Conservation (phyloP, 2,329 filamentous ascomycete species). For the Lachnellula suecica region DNA sequence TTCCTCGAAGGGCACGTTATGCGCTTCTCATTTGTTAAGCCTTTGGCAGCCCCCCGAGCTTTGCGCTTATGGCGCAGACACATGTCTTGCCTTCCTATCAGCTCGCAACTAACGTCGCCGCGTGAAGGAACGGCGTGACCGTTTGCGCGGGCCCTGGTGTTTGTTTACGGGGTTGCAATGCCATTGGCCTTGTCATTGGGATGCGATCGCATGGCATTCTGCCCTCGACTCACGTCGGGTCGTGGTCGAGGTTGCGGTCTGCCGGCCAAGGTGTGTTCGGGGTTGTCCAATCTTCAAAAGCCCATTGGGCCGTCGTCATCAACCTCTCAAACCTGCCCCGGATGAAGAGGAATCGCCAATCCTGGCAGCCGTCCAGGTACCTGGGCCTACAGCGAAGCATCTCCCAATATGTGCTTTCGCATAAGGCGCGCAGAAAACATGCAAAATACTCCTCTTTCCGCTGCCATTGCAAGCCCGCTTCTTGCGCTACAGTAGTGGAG, state of each 20-base stretch:
- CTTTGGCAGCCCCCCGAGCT: constrained; percentile 15
- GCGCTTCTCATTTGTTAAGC: constrained; percentile 23
- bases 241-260: constrained; percentile 15
- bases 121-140: constrained; percentile 15
- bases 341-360: constrained; percentile 14
- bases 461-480: not conserved
- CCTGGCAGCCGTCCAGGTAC: constrained; percentile 2
- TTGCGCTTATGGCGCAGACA: constrained; percentile 27
- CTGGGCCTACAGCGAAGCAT: not conserved
- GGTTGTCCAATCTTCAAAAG: constrained; percentile 9
- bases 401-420: not conserved
- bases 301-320: constrained; percentile 28
- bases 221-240: not conserved
- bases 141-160: not conserved
- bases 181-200: too few species aligned
- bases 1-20: constrained; percentile 20
- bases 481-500: not conserved
- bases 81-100: constrained; percentile 22
- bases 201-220: constrained; percentile 2
- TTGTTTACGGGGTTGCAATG: constrained; percentile 14
- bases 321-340: constrained; percentile 17
- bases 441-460: not conserved
- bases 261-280: constrained; percentile 23
- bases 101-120: constrained; percentile 7
- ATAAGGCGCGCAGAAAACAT: not conserved